Evolutionary conservation across 148 eudicot species (phyloP).

Genomic region (Persicaria tinctoria): DNA sequence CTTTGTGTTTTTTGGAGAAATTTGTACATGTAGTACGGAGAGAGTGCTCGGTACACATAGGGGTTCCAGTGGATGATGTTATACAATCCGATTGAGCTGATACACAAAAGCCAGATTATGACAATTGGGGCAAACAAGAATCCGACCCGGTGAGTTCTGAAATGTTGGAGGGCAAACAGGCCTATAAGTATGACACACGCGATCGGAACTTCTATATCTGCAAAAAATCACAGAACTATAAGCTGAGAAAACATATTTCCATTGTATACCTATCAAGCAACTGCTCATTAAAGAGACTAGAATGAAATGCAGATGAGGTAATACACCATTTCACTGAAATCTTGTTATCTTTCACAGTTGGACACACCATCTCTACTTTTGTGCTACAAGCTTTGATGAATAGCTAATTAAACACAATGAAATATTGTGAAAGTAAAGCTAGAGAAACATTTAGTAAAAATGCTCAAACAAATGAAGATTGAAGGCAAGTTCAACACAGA

Average conservation of each 20-base stretch:
- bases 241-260: neutral
- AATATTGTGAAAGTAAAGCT: neutral
- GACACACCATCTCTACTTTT: constrained; percentile 1
- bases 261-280: neutral
- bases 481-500: neutral
- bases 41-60: constrained; percentile 57
- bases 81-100: constrained; percentile 52
- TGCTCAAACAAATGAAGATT: neutral
- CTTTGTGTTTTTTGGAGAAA: constrained; percentile 62
- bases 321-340: neutral
- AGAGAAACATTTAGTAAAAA: neutral
- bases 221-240: constrained; percentile 13
- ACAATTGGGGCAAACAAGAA: constrained; percentile 71
- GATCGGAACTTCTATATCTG: constrained; percentile 70
- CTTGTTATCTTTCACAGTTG: neutral
- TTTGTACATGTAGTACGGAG: constrained; percentile 53
- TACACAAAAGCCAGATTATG: constrained; percentile 55
- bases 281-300: neutral
- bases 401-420: constrained; percentile 3
- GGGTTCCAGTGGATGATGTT: constrained; percentile 67
- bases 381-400: neutral
- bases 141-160: constrained; percentile 72
- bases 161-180: constrained; percentile 71
- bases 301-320: neutral
- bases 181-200: constrained; percentile 59